These are phyloP conservation scores for Colletotrichum paranaense DNA, from an alignment of 2,329 filamentous ascomycete genomes.

Conservation along the genomic window DNA sequence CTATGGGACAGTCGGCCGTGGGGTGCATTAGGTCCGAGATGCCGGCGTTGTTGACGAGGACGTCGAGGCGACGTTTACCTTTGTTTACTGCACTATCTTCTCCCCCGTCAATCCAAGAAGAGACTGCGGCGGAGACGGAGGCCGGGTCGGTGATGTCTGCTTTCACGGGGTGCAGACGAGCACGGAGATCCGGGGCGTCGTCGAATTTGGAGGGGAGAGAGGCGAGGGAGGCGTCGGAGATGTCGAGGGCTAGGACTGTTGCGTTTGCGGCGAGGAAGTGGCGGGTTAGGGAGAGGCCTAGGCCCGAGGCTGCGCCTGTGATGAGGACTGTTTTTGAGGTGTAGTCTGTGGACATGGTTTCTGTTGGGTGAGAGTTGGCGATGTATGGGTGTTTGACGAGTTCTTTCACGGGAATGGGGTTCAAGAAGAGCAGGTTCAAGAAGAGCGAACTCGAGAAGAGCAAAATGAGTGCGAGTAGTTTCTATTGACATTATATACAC, in stretches of 20 bases:
- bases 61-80: constrained; percentile 48
- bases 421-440: no score
- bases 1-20: constrained; percentile 57
- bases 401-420: no score
- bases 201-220: constrained; percentile 4
- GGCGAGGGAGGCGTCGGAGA: constrained; percentile 3
- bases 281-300: constrained; percentile 1
- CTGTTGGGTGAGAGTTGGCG: no score
- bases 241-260: constrained; percentile 15
- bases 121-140: background rate
- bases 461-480: no score
- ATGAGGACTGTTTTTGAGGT: constrained; percentile 27
- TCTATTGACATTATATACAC: no score
- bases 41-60: constrained; percentile 69
- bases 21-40: constrained; percentile 68
- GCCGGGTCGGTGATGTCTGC: constrained; percentile 2
- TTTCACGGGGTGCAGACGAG: background rate
- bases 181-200: background rate
- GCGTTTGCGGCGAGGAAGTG: constrained; percentile 22
- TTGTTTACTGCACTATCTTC: background rate
- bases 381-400: no score
- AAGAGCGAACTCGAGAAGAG: no score
- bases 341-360: constrained; percentile 20
- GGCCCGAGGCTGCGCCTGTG: constrained; percentile 21
- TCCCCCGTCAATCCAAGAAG: background rate